Base-by-base conservation (phyloP, 495 filamentous ascomycete genomes). In the Tuber calosporum region DNA sequence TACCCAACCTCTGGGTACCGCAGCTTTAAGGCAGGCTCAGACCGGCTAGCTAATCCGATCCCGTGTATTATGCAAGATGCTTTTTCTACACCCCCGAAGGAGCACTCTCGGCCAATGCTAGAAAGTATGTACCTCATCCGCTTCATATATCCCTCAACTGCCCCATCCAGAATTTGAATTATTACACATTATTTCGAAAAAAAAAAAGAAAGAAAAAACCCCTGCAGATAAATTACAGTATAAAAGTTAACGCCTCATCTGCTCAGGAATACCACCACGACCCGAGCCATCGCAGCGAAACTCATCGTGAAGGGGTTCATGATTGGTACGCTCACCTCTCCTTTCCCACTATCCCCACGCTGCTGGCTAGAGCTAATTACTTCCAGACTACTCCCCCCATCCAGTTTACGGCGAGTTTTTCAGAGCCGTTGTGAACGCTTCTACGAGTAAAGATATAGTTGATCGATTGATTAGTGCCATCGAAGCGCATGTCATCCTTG, bases 261-360 rank as follows among this genome's bases (percentile, higher is more conserved):
- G 15, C 66, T 43, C 73, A 81, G 86, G 70, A 94, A 93, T 82
- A 90, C 89, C 74, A 84, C 83, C 78, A 83, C 88, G n/a, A 97
- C 94, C 34, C 86, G 87, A 82, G 81, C 82, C 71, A 89, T 96
- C 73, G 91, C 88, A 19, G 83, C 84, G 77, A 84, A 83, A 71
- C 84, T 97, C 74, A 85, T 97, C 34, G 75, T 73, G 34, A 87
- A 87, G 82, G 95, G 94, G 4, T 97, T 93, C 82, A 97, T 97
- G 94, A 86, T 97, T 74, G 79, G 79, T 80, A 53, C 42, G 17
- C 41, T 75, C 53, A 43, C 66, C 58, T 67, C 66, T 39, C 66
- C 62, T 42, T 15, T 39, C 39, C 73, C 30, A 30, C 48, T 62
- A 30, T 72, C 38, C 38, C 71, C 40, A 38, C 30, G 66, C 38